Conservation (phyloP, 768 basidiomycete species). For the Suillus sp. region DNA sequence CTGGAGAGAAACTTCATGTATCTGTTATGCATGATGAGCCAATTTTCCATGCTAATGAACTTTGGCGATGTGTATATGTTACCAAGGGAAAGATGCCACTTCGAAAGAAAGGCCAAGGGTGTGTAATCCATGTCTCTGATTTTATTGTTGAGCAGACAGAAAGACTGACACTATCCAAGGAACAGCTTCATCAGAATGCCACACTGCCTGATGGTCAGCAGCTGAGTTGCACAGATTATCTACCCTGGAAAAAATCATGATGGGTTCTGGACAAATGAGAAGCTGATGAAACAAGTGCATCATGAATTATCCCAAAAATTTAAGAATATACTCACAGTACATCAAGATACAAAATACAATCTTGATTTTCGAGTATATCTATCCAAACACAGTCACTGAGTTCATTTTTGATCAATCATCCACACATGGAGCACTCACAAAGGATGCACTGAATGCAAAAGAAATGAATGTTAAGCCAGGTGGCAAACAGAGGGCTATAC, state of each 20-base stretch:
- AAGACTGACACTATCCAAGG: conserved; percentile 17
- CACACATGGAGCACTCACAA: conserved; percentile 26
- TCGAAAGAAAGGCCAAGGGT: conserved; percentile 29
- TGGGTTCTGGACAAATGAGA: conserved; percentile 27
- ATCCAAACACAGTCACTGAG: conserved; percentile 20
- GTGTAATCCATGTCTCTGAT: conserved; percentile 23
- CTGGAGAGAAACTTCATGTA: conserved; percentile 19
- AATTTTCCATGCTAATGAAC: conserved; percentile 27
- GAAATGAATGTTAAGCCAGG: conserved; percentile 31
- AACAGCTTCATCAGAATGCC: conserved; percentile 10
- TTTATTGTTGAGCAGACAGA: conserved; percentile 24
- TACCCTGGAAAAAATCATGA: conserved; percentile 27
- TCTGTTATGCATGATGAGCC: conserved; percentile 27
- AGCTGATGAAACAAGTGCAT: conserved; percentile 23
- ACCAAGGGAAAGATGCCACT: conserved; percentile 26
- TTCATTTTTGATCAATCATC: conserved; percentile 32
- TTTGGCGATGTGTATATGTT: conserved; percentile 20
- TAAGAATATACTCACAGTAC: conserved; percentile 16
- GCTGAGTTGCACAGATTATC: conserved; percentile 20
- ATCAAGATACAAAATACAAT: conserved; percentile 18
- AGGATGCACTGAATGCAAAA: conserved; percentile 28
- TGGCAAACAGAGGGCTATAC: conserved; percentile 22
- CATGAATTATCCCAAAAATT: too few species aligned
- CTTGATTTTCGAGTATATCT: conserved; percentile 25
- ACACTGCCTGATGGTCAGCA: conserved; percentile 11